Conservation (phyloP, 75 land plant genomes). For the Pinus taeda region DNA sequence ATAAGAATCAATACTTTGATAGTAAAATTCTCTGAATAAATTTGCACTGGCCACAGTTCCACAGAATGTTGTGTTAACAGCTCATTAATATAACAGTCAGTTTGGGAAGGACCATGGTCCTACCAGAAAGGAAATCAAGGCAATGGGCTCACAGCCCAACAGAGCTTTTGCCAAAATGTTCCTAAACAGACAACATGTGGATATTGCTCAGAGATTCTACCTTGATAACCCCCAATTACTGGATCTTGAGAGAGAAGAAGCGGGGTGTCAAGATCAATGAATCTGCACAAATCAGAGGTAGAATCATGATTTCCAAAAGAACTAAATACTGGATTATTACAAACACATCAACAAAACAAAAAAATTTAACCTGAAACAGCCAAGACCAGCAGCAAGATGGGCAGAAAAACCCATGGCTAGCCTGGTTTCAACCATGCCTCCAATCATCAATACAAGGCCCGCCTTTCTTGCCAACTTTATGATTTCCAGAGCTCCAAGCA, state of each 20-base stretch:
- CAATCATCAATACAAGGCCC: slow-evolving; percentile 70
- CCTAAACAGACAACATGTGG: neutral
- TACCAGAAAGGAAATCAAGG: neutral
- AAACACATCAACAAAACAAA: neutral
- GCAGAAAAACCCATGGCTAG: slow-evolving; percentile 91
- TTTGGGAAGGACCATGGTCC: neutral
- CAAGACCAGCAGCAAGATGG: slow-evolving; percentile 85
- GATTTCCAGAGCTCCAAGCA: slow-evolving; percentile 72
- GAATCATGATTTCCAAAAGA: neutral
- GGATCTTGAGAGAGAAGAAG: slow-evolving; percentile 75
- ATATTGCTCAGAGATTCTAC: slow-evolving; percentile 19
- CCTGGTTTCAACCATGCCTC: slow-evolving; percentile 92
- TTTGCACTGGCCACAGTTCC: neutral
- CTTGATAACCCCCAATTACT: slow-evolving; percentile 80
- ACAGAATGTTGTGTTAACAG: neutral
- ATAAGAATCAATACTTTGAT: neutral
- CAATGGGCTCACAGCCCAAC: neutral
- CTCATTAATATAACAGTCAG: neutral
- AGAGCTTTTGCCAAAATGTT: neutral
- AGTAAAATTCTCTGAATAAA: neutral
- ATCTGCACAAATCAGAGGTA: slow-evolving; percentile 29
- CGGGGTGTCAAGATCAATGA: slow-evolving; percentile 80
- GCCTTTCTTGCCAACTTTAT: slow-evolving; percentile 48
- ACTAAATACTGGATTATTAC: neutral
- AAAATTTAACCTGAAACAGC: slow-evolving; percentile 60